Conservation (phyloP, 2,329 filamentous ascomycete genomes). For the Sclerotinia trifoliorum region DNA sequence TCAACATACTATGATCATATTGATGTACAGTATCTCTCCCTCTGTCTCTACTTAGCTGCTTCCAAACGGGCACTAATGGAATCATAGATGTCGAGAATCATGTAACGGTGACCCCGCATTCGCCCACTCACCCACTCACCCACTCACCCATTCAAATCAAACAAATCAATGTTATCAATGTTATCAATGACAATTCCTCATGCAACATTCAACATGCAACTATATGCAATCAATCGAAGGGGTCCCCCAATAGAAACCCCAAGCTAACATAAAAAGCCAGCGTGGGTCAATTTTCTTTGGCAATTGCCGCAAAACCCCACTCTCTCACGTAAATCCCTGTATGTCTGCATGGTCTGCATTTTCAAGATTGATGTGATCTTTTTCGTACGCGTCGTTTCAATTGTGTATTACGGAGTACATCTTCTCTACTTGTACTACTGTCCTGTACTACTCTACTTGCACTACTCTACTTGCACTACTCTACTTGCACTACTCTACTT, state of each 20-base stretch:
- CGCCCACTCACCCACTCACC: not conserved
- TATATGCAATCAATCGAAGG: too few relatives aligned
- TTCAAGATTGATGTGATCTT: not conserved
- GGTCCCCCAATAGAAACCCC: not conserved
- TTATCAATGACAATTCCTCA: too few relatives aligned
- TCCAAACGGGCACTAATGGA: not conserved
- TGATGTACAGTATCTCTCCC: too few relatives aligned
- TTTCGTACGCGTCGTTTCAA: not conserved
- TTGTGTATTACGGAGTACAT: not conserved
- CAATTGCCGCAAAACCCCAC: conserved; percentile 5
- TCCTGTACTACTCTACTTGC: too few relatives aligned
- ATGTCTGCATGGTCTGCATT: not conserved
- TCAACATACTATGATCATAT: too few relatives aligned
- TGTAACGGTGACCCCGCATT: not conserved
- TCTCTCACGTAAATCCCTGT: not conserved
- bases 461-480: too few relatives aligned
- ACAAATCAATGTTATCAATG: too few relatives aligned
- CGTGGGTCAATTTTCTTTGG: not conserved
- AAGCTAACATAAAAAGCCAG: not conserved
- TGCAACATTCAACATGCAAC: too few relatives aligned
- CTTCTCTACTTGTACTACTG: not conserved
- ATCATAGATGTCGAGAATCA: not conserved
- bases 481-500: too few relatives aligned
- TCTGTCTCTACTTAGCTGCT: too few relatives aligned
- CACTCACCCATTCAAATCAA: not conserved